Evolutionary conservation across 495 filamentous ascomycete genomes (phyloP).

Genomic region (Aspergillus nidulans): DNA sequence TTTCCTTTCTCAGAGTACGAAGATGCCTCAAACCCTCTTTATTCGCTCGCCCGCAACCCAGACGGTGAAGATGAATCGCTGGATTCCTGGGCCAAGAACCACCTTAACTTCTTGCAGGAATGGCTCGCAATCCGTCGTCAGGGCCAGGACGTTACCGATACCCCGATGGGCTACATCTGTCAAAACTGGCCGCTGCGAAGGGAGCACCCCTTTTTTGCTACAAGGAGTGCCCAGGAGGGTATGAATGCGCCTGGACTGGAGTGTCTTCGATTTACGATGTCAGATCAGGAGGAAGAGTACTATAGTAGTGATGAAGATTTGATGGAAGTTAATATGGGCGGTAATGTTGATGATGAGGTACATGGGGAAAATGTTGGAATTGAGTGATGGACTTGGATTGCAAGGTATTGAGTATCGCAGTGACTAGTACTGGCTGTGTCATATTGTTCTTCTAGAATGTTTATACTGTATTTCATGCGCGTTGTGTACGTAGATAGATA

Average conservation of each 20-base stretch:
- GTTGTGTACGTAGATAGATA: no score
- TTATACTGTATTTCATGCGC: no score
- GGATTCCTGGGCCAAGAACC: not conserved
- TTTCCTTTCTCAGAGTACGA: conserved; percentile 42
- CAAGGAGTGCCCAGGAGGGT: not conserved
- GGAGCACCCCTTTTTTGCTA: conserved; percentile 44
- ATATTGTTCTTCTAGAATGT: no score
- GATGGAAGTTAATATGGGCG: not conserved
- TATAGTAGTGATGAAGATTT: conserved; percentile 9
- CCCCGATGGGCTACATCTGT: conserved; percentile 53
- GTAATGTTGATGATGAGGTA: not conserved
- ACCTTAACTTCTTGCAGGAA: conserved; percentile 40
- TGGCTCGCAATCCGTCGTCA: conserved; percentile 49
- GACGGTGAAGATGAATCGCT: not conserved
- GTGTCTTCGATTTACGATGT: not conserved
- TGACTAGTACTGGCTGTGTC: no score
- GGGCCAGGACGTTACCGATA: conserved; percentile 49
- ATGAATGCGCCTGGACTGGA: not conserved
- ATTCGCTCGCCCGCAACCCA: not conserved
- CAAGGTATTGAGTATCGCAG: no score
- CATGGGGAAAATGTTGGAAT: not conserved
- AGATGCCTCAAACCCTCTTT: conserved; percentile 20
- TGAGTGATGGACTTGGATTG: no score
- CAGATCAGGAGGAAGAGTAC: conserved; percentile 1
- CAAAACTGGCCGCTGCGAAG: conserved; percentile 36